Evolutionary conservation across 257 asterid genomes (phyloP).

Genomic region (Solanum rostratum): DNA sequence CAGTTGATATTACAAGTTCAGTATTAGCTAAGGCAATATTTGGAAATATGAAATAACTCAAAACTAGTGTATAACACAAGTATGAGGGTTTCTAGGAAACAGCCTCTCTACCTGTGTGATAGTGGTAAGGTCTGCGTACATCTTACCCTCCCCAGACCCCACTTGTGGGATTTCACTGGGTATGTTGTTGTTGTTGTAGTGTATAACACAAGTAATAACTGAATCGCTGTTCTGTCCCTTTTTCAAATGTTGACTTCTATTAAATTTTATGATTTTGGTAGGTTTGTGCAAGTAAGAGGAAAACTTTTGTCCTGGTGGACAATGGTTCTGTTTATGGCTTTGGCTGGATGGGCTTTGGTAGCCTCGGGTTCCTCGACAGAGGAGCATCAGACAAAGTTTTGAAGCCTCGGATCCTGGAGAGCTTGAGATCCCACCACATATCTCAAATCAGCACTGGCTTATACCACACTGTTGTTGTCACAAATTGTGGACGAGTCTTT

Average conservation of each 20-base stretch:
- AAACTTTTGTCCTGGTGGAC: slow-evolving; percentile 58
- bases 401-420: slow-evolving; percentile 46
- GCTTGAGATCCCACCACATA: slow-evolving; percentile 46
- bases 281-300: slow-evolving; percentile 87
- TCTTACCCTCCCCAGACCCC: too few relatives aligned
- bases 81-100: too few relatives aligned
- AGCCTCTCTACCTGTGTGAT: too few relatives aligned
- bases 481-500: slow-evolving; percentile 42
- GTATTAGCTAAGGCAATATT: background rate
- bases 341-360: slow-evolving; percentile 87
- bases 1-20: background rate
- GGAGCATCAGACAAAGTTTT: slow-evolving; percentile 45
- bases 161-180: too few relatives aligned
- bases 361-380: slow-evolving; percentile 68
- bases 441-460: slow-evolving; percentile 86
- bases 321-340: slow-evolving; percentile 64
- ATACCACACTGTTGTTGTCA: slow-evolving; percentile 65
- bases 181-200: too few relatives aligned
- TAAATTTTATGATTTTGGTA: background rate
- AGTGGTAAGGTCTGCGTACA: too few relatives aligned
- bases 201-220: background rate
- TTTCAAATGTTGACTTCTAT: background rate
- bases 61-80: background rate
- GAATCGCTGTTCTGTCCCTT: background rate
- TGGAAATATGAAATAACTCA: background rate